Evolutionary conservation across 768 basidiomycete genomes (phyloP), one percentile per base, ranked within the genome.

Genomic region (Ramaria sp.): DNA sequence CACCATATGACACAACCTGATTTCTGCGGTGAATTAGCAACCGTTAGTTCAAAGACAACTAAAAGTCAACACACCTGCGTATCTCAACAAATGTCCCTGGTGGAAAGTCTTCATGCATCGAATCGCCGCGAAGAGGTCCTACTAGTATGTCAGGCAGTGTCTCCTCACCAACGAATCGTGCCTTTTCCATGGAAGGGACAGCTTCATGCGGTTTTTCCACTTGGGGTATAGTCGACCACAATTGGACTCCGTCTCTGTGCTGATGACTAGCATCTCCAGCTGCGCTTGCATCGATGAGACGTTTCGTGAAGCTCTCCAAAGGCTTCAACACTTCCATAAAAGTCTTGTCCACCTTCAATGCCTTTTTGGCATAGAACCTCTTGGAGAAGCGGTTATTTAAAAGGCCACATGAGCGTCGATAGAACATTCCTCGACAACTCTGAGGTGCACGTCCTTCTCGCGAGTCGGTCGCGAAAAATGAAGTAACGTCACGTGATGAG

Each of bases 11-110:
- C 8, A 48, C 27, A 16, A 57, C 47, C n/a, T 18, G 30, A 56
- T 60, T 60, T 48, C 59, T 60, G 25, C 18, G 7, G 44, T 12
- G n/a, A 20, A 4, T 58, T 20, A 53, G 38, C n/a, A 58, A 34
- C 27, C 36, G 25, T 28, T 25, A 36, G 20, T 13, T n/a, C 8
- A 15, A 16, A 25, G 10, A 54, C 15, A 16, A 6, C 36, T 30
- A 24, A n/a, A 5, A n/a, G n/a, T n/a, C n/a, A 15, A 45, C 16
- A 52, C 37, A 60, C 59, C 59, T 55, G 20, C 59, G 50, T 15
- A 60, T 39, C 39, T 60, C 59, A 30, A 60, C 55, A 44, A 58
- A 58, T 1, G 59, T 41, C 5, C 59, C 59, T 0, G 55, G 59
- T 9, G n/a, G 12, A 32, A 50, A 28, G 20, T 50, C 27, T 15